phyloP scores from a whole-genome alignment of 345 rosid genomes.

The Durio zibethinus region DNA sequence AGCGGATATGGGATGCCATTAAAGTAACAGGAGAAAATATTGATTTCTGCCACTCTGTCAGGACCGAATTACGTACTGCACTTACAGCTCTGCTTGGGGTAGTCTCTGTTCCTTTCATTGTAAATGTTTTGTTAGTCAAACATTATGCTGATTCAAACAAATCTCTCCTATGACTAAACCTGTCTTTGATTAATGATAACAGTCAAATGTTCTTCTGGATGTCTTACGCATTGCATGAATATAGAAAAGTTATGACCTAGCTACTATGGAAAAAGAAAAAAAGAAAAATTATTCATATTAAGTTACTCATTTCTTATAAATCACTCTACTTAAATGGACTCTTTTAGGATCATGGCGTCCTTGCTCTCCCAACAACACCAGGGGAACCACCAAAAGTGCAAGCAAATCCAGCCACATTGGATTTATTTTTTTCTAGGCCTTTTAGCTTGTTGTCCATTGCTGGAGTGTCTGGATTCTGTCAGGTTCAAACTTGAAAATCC shows the following conservation, averaged over 20 bases:
- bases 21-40: conserved; percentile 42
- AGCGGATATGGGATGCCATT: conserved; percentile 63
- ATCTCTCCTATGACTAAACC: background rate
- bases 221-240: background rate
- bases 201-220: background rate
- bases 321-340: background rate
- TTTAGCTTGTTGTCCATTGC: conserved; percentile 72
- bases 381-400: conserved; percentile 77
- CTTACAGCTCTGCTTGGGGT: conserved; percentile 73
- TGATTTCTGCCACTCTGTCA: conserved; percentile 42
- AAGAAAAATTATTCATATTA: background rate
- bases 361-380: conserved; percentile 70
- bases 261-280: background rate
- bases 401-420: conserved; percentile 48
- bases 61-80: conserved; percentile 50
- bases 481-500: conserved; percentile 37
- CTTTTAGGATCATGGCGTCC: conserved; percentile 57
- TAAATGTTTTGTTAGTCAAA: background rate
- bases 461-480: conserved; percentile 87
- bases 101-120: conserved; percentile 12
- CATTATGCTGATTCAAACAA: background rate
- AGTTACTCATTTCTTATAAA: background rate
- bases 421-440: conserved; percentile 50
- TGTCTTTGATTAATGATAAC: background rate
- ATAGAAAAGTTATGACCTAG: background rate